Conservation (phyloP, 2,329 filamentous ascomycete species). For the Tolypocladium sp. region DNA sequence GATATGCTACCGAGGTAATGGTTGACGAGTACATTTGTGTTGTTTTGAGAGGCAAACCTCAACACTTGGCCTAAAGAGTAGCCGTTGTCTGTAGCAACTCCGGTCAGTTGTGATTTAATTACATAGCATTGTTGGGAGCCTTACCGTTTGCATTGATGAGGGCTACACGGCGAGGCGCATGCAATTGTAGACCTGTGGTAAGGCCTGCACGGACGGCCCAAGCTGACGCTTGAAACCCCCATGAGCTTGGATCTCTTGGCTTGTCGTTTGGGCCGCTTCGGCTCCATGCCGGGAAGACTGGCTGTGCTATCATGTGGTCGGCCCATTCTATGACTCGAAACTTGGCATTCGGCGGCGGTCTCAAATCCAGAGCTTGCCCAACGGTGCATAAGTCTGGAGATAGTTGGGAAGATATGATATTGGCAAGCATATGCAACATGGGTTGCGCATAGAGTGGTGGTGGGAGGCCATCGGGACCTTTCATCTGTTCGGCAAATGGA, state of each 20-base stretch:
- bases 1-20: constrained; percentile 4
- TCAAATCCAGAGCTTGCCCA: neutral
- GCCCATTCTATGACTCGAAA: neutral
- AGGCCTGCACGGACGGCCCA: neutral
- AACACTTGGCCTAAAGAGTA: constrained; percentile 4
- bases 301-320: neutral
- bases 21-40: constrained; percentile 3
- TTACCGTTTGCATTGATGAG: neutral
- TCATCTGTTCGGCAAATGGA: neutral
- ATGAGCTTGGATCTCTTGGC: neutral
- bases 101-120: neutral
- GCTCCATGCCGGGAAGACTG: neutral
- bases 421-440: neutral
- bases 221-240: neutral
- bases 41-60: constrained; percentile 4
- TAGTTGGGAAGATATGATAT: neutral
- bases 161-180: neutral
- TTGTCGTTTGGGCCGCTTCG: neutral
- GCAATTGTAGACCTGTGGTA: neutral
- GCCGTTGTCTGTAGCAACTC: constrained; percentile 1
- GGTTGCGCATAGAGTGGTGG: neutral
- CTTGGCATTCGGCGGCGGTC: neutral
- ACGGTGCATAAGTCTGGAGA: neutral
- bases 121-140: neutral
- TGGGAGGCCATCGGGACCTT: neutral